Evolutionary conservation across 345 rosid species (phyloP).

Genomic region (Populus davidiana): DNA sequence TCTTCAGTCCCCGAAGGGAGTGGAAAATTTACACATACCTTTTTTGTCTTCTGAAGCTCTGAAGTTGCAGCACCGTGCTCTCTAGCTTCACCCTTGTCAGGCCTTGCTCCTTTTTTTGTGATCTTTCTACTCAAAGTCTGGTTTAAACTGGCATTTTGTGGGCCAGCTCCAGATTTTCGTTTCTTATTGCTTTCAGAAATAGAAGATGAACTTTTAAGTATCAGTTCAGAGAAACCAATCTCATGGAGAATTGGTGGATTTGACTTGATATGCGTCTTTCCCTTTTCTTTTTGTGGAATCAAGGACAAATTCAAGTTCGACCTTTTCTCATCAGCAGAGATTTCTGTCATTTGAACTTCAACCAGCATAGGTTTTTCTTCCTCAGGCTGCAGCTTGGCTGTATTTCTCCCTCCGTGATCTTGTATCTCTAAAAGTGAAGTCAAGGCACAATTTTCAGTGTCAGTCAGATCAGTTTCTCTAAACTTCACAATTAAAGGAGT

Average conservation of each 20-base stretch:
- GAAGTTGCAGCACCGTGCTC: constrained; percentile 8
- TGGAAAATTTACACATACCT: constrained; percentile 12
- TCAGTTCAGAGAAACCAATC: constrained; percentile 13
- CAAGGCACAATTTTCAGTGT: constrained; percentile 36
- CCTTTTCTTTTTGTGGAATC: constrained; percentile 27
- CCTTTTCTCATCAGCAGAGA: constrained; percentile 23
- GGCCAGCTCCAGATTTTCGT: constrained; percentile 7
- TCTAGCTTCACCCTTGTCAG: constrained; percentile 21
- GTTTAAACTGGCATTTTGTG: constrained; percentile 19
- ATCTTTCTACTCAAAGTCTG: constrained; percentile 24
- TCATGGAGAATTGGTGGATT: constrained; percentile 16
- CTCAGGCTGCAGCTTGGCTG: constrained; percentile 15
- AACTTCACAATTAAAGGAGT: constrained; percentile 8
- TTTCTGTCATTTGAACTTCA: constrained; percentile 25
- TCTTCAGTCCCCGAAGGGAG: constrained; percentile 16
- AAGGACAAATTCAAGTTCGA: constrained; percentile 21
- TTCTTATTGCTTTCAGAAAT: constrained; percentile 27
- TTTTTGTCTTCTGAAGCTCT: constrained; percentile 25
- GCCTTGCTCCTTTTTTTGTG: constrained; percentile 22
- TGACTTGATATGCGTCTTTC: constrained; percentile 27
- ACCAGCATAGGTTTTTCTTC: constrained; percentile 20
- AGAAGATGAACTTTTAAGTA: constrained; percentile 21
- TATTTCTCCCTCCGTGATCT: constrained; percentile 28
- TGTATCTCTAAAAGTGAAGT: constrained; percentile 36
- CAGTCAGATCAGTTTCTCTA: constrained; percentile 24